Conservation (phyloP, 2,329 filamentous ascomycete species). For the Pestalotiopsis sp. region DNA sequence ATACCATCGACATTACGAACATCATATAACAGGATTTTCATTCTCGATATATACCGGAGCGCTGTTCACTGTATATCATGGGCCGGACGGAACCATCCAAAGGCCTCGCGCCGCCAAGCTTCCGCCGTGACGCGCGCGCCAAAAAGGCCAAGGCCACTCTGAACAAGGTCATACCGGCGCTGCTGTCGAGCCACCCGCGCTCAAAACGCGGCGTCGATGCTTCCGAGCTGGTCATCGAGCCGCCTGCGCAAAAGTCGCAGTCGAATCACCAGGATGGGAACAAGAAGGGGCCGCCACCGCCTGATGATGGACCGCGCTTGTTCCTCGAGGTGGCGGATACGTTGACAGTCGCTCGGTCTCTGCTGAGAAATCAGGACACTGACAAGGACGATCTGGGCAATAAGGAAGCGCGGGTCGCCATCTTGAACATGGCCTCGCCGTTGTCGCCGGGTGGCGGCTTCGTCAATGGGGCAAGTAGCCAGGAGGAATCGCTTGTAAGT, state of each 20-base stretch:
- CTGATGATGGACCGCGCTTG: conserved; percentile 32
- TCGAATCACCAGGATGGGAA: background rate
- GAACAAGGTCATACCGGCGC: conserved; percentile 58
- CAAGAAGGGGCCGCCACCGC: background rate
- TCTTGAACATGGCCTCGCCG: conserved; percentile 66
- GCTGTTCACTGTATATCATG: conserved; percentile 17
- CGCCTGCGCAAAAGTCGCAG: conserved; percentile 14
- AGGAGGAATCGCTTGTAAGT: conserved; percentile 55
- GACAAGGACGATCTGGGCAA: conserved; percentile 16
- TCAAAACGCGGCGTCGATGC: conserved; percentile 54
- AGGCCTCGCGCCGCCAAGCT: conserved; percentile 27
- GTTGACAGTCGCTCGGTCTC: conserved; percentile 48
- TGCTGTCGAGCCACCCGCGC: conserved; percentile 52
- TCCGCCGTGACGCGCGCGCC: conserved; percentile 38
- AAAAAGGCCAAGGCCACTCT: conserved; percentile 58
- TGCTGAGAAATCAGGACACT: conserved; percentile 20
- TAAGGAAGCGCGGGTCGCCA: conserved; percentile 39
- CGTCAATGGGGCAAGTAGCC: conserved; percentile 56
- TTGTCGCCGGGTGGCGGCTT: conserved; percentile 62
- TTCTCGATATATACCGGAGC: background rate
- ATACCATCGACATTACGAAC: background rate
- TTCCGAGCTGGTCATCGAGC: conserved; percentile 46
- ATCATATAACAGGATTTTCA: background rate
- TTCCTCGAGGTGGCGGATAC: conserved; percentile 51
- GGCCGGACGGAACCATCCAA: conserved; percentile 30